Evolutionary conservation across 306 rosid species (phyloP).

Genomic region (Citrullus colocynthis): DNA sequence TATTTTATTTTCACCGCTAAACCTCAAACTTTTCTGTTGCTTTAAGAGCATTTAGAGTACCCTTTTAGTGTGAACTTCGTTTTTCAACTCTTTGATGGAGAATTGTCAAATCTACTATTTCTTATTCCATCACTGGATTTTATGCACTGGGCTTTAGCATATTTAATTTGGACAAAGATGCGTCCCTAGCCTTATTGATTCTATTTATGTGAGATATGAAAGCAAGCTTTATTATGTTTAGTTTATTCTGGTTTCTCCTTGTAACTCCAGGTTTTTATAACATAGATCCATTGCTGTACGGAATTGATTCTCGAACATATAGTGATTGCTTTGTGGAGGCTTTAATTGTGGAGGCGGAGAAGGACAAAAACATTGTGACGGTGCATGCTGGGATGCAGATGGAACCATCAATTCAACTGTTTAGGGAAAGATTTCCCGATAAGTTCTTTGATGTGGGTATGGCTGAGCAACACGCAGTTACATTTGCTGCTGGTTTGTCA

Average conservation of each 20-base stretch:
- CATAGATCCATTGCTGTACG: constrained; percentile 14
- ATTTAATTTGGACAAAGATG: not conserved
- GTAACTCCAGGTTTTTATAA: constrained; percentile 35
- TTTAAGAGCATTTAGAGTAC: not conserved
- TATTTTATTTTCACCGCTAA: not conserved
- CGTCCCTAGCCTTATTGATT: not conserved
- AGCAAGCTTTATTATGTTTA: not conserved
- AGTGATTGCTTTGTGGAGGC: constrained; percentile 80
- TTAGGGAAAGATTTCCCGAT: constrained; percentile 60
- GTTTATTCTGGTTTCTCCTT: not conserved
- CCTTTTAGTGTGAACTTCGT: not conserved
- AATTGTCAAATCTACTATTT: not conserved
- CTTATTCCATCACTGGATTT: not conserved
- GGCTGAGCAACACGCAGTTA: constrained; percentile 98
- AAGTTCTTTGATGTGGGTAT: constrained; percentile 77
- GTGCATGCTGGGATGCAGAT: constrained; percentile 76
- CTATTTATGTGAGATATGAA: not conserved
- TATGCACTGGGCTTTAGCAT: not conserved
- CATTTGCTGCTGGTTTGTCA: constrained; percentile 85
- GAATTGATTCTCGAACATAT: constrained; percentile 34
- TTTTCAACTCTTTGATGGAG: not conserved
- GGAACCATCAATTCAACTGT: constrained; percentile 58
- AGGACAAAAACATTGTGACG: constrained; percentile 69
- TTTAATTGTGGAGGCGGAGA: constrained; percentile 56
- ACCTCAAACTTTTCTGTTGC: not conserved